Evolutionary conservation across 2,329 filamentous ascomycete genomes (phyloP).

Genomic region (Cladosporium sp.): DNA sequence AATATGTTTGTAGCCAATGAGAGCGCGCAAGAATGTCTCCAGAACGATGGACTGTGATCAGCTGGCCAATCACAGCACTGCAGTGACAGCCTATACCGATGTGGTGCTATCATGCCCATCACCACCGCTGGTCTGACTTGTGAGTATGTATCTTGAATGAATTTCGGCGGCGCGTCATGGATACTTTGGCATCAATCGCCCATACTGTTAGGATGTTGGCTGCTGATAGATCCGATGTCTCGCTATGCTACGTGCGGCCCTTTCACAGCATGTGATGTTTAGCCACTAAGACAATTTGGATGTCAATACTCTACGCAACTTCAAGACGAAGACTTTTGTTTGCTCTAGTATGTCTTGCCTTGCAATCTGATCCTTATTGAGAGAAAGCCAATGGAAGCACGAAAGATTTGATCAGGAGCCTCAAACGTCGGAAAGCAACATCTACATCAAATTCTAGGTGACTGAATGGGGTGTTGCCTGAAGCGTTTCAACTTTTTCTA

Average conservation of each 20-base stretch:
- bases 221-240: neutral
- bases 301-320: neutral
- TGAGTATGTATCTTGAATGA: neutral
- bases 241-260: neutral
- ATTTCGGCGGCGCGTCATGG: neutral
- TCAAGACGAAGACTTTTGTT: neutral
- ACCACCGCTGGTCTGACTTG: neutral
- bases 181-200: neutral
- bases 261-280: neutral
- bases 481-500: neutral
- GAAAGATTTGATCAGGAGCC: neutral
- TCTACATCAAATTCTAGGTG: neutral
- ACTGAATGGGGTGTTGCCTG: neutral
- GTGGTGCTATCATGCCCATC: neutral
- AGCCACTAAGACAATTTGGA: neutral
- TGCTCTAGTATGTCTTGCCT: neutral
- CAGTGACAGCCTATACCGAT: conserved; percentile 7
- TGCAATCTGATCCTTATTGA: neutral
- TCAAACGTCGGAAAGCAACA: neutral
- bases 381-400: neutral
- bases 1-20: neutral
- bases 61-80: conserved; percentile 6
- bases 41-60: neutral
- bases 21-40: neutral
- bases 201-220: neutral